Base-by-base conservation (phyloP, 2,329 filamentous ascomycete genomes). In the Trichoderma sp. region DNA sequence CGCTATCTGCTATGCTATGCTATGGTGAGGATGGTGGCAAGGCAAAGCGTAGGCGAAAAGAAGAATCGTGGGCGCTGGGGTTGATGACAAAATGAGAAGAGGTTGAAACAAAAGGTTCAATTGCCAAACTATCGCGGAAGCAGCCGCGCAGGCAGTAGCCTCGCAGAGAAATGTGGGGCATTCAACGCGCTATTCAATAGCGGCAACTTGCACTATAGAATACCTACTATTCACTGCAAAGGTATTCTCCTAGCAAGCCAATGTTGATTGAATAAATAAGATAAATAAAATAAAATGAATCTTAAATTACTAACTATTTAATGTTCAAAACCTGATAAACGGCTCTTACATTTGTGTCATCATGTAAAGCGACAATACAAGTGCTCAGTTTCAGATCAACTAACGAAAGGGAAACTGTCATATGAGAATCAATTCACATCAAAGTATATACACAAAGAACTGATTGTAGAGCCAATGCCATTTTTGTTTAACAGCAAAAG, bases 131-230 rank as follows among this genome's bases (percentile, higher is more conserved):
- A 32, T 60, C 43, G 55, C 55, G 55, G 65, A 52, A 60, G 56
- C 43, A 51, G 39, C 65, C 65, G 30, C 34, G 65, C 56, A 30
- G 55, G 56, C 56, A 59, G 65, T 54, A 67, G 65, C 65, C 65
- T 67, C 56, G 65, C 65, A 68, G 56, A 18, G 56, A 68, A 60
- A 24, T 54, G 26, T 52, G 65, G 65, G 55, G 26, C 56, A 3
- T 4, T 1, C 37, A 56, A 51, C 64, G 54, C 64, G 64, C 64
- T 66, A 58, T 24, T 51, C 34, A 26, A 30, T 39, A 26, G 32
- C 3, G n/a, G 30, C 54, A 63, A 34, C 46, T 28, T 49, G 28
- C 46, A 28, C 46, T 54, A 32, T n/a, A 30, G 14, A 54, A 54
- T 6, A 39, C 4, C 1, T 7, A 21, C 8, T 8, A 21, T 49